These are phyloP conservation scores for Exophiala lecanii-corni DNA, from an alignment of 2,329 filamentous ascomycete species.

Conservation along the genomic window DNA sequence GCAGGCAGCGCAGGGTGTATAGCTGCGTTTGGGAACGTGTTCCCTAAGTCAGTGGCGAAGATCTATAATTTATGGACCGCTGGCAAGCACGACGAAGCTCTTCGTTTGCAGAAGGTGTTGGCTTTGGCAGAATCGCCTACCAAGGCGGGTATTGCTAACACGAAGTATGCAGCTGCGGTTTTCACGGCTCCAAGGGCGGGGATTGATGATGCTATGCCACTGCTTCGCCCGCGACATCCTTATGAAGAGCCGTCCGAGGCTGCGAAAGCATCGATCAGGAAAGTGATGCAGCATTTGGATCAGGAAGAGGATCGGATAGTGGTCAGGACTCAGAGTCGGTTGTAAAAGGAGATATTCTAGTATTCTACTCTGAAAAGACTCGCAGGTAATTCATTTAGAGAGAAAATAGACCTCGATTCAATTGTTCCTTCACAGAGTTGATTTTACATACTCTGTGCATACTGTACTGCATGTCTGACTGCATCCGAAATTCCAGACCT, in stretches of 20 bases:
- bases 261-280: constrained; percentile 41
- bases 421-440: too few relatives aligned
- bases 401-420: too few relatives aligned
- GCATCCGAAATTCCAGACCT: not conserved
- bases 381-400: too few relatives aligned
- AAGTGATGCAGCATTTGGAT: constrained; percentile 29
- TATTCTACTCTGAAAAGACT: not conserved
- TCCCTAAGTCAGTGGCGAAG: constrained; percentile 50
- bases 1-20: constrained; percentile 53
- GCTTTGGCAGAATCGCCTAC: constrained; percentile 61
- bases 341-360: not conserved
- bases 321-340: not conserved
- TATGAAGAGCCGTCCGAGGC: constrained; percentile 49
- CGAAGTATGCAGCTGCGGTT: constrained; percentile 63
- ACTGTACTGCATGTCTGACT: too few relatives aligned
- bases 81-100: constrained; percentile 54
- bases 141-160: constrained; percentile 62
- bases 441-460: too few relatives aligned
- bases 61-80: constrained; percentile 58
- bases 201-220: constrained; percentile 54
- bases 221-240: constrained; percentile 56
- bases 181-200: constrained; percentile 57
- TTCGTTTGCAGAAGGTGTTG: constrained; percentile 56
- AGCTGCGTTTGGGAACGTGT: constrained; percentile 54
- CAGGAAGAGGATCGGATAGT: too few relatives aligned